Conservation (phyloP, 176 grass and related monocot species). For the Rhipidocladum racemiflorum region DNA sequence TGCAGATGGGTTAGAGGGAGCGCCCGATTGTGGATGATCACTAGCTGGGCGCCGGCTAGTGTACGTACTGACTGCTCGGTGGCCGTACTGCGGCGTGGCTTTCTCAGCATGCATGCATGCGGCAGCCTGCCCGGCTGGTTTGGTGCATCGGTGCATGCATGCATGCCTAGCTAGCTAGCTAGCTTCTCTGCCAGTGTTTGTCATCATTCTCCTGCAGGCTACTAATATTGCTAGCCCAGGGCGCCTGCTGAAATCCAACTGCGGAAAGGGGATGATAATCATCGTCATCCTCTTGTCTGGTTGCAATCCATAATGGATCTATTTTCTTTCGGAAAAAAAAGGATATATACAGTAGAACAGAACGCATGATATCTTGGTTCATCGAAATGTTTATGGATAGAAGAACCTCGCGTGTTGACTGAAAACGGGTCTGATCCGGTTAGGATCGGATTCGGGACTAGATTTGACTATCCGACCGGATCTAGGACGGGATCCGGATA, state of each 20-base stretch:
- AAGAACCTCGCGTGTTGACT: background rate
- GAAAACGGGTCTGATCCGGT: no score
- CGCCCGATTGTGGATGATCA: background rate
- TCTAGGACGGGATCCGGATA: no score
- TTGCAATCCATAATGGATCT: background rate
- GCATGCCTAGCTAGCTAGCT: background rate
- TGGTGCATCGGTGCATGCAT: constrained; percentile 18
- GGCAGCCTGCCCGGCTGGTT: background rate
- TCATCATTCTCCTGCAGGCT: background rate
- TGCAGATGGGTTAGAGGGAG: background rate
- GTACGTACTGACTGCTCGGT: background rate
- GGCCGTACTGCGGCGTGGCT: background rate
- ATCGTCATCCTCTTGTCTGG: background rate
- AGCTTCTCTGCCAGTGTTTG: background rate
- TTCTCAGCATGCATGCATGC: constrained; percentile 18
- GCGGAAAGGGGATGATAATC: background rate
- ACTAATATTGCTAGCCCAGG: background rate
- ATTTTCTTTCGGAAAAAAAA: background rate
- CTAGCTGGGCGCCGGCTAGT: background rate
- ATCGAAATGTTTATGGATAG: background rate
- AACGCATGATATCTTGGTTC: background rate
- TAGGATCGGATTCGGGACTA: no score
- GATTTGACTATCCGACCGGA: no score
- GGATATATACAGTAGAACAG: no score
- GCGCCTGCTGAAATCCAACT: background rate